phyloP scores from a whole-genome alignment of 2,329 filamentous ascomycete species.

The Cryphonectria japonica region DNA sequence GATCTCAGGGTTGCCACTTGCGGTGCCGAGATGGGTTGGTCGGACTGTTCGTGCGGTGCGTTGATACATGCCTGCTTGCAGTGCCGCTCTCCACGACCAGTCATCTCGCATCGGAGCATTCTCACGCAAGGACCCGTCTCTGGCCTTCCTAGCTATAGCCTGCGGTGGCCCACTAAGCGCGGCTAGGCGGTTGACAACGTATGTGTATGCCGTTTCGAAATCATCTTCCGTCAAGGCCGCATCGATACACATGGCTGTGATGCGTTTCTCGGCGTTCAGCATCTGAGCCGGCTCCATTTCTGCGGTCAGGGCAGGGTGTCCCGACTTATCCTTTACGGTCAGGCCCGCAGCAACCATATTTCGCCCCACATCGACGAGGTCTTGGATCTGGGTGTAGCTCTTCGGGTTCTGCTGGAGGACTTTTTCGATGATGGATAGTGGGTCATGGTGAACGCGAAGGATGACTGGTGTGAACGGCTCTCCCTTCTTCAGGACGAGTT shows the following conservation, averaged over 20 bases:
- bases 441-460: constrained; percentile 76
- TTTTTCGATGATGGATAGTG: constrained; percentile 72
- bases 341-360: constrained; percentile 68
- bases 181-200: constrained; percentile 72
- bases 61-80: constrained; percentile 77
- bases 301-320: constrained; percentile 32
- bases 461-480: constrained; percentile 80
- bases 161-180: constrained; percentile 34
- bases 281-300: constrained; percentile 39
- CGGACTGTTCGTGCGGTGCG: constrained; percentile 56
- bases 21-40: constrained; percentile 63
- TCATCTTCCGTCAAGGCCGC: constrained; percentile 72
- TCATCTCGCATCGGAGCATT: constrained; percentile 51
- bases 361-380: constrained; percentile 69
- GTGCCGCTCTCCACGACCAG: constrained; percentile 78
- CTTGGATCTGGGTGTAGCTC: constrained; percentile 75
- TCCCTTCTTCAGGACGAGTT: constrained; percentile 76
- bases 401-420: constrained; percentile 75
- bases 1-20: constrained; percentile 63
- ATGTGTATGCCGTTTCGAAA: constrained; percentile 87
- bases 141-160: constrained; percentile 31
- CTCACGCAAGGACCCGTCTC: constrained; percentile 32
- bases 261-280: constrained; percentile 60
- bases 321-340: constrained; percentile 39
- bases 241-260: constrained; percentile 81